Conservation (phyloP, 495 filamentous ascomycete species). For the Platismatia glauca region DNA sequence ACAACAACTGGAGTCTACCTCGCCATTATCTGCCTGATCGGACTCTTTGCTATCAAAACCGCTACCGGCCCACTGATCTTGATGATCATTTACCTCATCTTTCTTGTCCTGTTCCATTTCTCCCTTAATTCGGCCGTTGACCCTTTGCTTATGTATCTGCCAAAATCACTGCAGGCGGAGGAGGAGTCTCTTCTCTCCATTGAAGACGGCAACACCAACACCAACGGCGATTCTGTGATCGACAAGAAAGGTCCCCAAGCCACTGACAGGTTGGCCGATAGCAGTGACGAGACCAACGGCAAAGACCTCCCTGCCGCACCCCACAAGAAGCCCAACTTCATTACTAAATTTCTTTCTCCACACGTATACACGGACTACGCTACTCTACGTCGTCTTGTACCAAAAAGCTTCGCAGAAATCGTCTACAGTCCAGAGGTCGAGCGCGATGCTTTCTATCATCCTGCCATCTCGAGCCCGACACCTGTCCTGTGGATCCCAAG, state of each 20-base stretch:
- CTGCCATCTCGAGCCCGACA: conserved; percentile 51
- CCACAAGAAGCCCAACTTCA: conserved; percentile 44
- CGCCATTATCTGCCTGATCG: conserved; percentile 76
- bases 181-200: conserved; percentile 54
- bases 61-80: conserved; percentile 68
- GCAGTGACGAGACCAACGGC: conserved; percentile 26
- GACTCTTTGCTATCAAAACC: conserved; percentile 68
- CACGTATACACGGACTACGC: conserved; percentile 67
- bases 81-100: conserved; percentile 73
- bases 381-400: conserved; percentile 62
- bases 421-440: conserved; percentile 53
- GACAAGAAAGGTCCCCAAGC: conserved; percentile 30
- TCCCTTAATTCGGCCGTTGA: conserved; percentile 69
- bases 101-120: conserved; percentile 74
- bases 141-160: conserved; percentile 75
- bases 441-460: conserved; percentile 68
- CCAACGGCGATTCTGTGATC: conserved; percentile 24
- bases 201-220: conserved; percentile 35
- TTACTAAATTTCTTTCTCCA: conserved; percentile 68
- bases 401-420: conserved; percentile 40
- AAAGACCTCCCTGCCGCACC: conserved; percentile 25
- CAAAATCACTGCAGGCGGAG: conserved; percentile 52
- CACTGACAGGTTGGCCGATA: conserved; percentile 12
- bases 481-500: conserved; percentile 79
- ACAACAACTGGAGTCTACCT: conserved; percentile 84